These are phyloP conservation scores for Hymenotorrendiella dingleyae DNA, from an alignment of 2,329 filamentous ascomycete genomes.

Conservation along the genomic window DNA sequence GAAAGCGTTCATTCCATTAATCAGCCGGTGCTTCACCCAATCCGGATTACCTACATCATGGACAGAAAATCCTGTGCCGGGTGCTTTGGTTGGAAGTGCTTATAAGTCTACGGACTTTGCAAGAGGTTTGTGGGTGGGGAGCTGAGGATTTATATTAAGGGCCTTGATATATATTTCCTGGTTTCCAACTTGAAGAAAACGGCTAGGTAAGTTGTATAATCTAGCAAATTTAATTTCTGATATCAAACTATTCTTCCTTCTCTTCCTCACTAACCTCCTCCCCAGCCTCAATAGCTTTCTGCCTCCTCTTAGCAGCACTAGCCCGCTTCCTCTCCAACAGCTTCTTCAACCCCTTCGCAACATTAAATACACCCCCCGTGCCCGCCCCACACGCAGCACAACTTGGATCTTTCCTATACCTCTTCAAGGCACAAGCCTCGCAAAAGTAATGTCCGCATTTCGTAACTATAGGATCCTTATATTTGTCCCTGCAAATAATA, in stretches of 20 bases:
- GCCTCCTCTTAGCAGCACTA: constrained; percentile 46
- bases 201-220: no score
- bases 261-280: constrained; percentile 44
- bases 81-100: no score
- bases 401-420: constrained; percentile 79
- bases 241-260: constrained; percentile 26
- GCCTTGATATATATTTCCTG: no score
- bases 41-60: no score
- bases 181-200: no score
- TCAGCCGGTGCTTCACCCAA: no score
- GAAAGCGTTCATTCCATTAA: no score
- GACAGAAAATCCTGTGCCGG: no score
- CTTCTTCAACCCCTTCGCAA: constrained; percentile 75
- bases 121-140: no score
- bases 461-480: constrained; percentile 66
- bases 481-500: constrained; percentile 34
- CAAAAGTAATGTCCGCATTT: constrained; percentile 97
- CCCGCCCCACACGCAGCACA: constrained; percentile 82
- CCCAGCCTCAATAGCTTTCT: constrained; percentile 45
- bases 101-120: no score
- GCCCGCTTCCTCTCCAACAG: constrained; percentile 62
- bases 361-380: constrained; percentile 86
- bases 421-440: constrained; percentile 76
- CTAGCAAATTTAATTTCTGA: no score
- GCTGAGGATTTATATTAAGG: no score